phyloP scores from a whole-genome alignment of 306 rosid species.

The Ormosia emarginata region DNA sequence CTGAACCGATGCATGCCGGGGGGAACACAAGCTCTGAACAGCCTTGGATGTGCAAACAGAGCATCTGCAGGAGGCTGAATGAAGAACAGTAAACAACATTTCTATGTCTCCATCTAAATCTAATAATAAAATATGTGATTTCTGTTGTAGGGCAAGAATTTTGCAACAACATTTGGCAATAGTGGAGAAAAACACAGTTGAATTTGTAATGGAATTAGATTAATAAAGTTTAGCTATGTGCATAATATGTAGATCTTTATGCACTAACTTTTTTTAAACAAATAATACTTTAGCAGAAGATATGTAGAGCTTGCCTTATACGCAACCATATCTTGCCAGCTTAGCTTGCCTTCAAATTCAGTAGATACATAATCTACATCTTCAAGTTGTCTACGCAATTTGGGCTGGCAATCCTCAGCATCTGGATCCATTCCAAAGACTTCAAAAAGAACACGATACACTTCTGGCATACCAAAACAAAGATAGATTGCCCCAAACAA shows the following conservation, averaged over 20 bases:
- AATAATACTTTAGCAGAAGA: slow-evolving; percentile 15
- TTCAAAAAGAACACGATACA: slow-evolving; percentile 94
- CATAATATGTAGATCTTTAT: neutral
- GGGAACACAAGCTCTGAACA: slow-evolving; percentile 94
- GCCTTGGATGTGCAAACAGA: slow-evolving; percentile 86
- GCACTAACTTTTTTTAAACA: neutral
- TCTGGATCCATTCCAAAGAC: slow-evolving; percentile 98
- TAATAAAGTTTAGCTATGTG: neutral
- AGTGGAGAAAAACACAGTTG: neutral
- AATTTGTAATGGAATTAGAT: neutral
- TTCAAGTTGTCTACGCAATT: slow-evolving; percentile 82
- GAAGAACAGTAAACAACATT: slow-evolving; percentile 33
- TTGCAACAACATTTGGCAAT: neutral
- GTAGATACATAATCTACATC: slow-evolving; percentile 90
- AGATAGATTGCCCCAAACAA: slow-evolving; percentile 95
- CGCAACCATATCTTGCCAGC: slow-evolving; percentile 88
- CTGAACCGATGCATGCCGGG: slow-evolving; percentile 97
- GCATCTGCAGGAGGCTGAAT: slow-evolving; percentile 97
- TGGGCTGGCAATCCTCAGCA: slow-evolving; percentile 82
- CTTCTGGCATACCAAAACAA: slow-evolving; percentile 94
- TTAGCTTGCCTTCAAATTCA: slow-evolving; percentile 81
- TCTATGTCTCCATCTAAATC: slow-evolving; percentile 13
- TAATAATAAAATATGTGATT: neutral
- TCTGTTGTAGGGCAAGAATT: neutral
- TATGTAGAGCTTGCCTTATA: slow-evolving; percentile 63